A percentile compares a stretch with the other conserved stretches of the same genome.
phyloP scores from a whole-genome alignment of 2,329 filamentous ascomycete species.

The Monascus ruber region DNA sequence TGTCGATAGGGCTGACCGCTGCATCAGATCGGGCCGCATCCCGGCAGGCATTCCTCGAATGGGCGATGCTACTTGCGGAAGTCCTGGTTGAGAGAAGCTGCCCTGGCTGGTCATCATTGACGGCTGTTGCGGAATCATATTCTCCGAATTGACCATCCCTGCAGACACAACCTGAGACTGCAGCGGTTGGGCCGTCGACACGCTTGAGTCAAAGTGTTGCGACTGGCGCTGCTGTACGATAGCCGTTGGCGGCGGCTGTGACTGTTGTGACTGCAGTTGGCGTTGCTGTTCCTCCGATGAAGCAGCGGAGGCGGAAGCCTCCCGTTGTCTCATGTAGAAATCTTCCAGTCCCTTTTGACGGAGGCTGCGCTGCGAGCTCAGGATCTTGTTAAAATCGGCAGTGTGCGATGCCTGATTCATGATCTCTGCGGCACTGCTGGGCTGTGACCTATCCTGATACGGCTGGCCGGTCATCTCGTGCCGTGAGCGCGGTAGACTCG shows the following conservation, averaged over 20 bases:
- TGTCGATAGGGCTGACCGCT: constrained; percentile 50
- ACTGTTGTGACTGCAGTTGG: constrained; percentile 20
- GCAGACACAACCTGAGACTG: constrained; percentile 26
- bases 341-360: constrained; percentile 69
- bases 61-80: constrained; percentile 60
- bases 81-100: constrained; percentile 60
- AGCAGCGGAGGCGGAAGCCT: constrained; percentile 50
- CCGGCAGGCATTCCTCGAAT: constrained; percentile 57
- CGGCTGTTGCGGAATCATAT: constrained; percentile 30
- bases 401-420: constrained; percentile 78
- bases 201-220: constrained; percentile 17
- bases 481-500: constrained; percentile 68
- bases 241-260: constrained; percentile 3
- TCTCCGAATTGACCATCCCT: constrained; percentile 22
- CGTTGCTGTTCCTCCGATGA: constrained; percentile 17
- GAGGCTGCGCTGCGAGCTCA: constrained; percentile 69
- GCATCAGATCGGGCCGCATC: constrained; percentile 51
- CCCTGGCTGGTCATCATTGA: constrained; percentile 41
- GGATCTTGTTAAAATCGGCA: constrained; percentile 77
- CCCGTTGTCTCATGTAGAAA: constrained; percentile 73
- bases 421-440: constrained; percentile 65
- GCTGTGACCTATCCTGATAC: constrained; percentile 76
- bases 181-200: constrained; percentile 27
- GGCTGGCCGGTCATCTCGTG: constrained; percentile 81
- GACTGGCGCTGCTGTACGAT: not conserved